Percentiles rank a stretch among this genome's conserved stretches.
Evolutionary conservation across 305 asterid genomes (phyloP).

Genomic region (Fraxinus dipetala): DNA sequence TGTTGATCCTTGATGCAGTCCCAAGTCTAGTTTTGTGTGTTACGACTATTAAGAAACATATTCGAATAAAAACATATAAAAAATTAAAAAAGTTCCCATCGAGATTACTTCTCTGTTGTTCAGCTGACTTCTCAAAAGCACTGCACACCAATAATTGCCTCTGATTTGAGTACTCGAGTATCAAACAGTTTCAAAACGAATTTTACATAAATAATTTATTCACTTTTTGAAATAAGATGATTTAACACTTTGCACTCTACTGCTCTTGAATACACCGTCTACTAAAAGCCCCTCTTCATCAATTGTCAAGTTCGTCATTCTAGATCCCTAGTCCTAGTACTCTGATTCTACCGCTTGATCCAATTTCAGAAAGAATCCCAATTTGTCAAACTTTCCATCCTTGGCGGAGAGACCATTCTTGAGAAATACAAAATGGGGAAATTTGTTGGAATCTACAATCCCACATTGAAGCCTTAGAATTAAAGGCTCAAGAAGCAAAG

Average conservation of each 20-base stretch:
- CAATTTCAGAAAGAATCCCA: neutral
- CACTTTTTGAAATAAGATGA: neutral
- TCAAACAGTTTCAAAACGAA: neutral
- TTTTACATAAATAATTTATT: neutral
- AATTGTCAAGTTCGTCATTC: neutral
- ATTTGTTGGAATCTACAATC: too few species aligned
- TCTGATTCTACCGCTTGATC: neutral
- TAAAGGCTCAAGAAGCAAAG: too few species aligned
- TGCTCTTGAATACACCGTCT: neutral
- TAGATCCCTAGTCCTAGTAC: neutral
- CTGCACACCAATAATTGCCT: neutral
- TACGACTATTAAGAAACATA: neutral
- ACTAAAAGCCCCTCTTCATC: neutral
- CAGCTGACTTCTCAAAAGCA: neutral
- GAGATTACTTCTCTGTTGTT: neutral
- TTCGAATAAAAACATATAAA: neutral
- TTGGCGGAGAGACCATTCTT: neutral
- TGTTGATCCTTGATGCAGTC: neutral
- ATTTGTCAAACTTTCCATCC: neutral
- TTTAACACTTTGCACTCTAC: neutral
- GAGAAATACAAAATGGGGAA: too few species aligned
- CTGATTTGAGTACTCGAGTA: neutral
- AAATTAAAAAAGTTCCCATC: neutral
- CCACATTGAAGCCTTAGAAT: too few species aligned
- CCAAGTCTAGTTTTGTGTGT: neutral